Evolutionary conservation across 2,329 filamentous ascomycete species (phyloP).

Genomic region (Colletotrichum echinochloae): DNA sequence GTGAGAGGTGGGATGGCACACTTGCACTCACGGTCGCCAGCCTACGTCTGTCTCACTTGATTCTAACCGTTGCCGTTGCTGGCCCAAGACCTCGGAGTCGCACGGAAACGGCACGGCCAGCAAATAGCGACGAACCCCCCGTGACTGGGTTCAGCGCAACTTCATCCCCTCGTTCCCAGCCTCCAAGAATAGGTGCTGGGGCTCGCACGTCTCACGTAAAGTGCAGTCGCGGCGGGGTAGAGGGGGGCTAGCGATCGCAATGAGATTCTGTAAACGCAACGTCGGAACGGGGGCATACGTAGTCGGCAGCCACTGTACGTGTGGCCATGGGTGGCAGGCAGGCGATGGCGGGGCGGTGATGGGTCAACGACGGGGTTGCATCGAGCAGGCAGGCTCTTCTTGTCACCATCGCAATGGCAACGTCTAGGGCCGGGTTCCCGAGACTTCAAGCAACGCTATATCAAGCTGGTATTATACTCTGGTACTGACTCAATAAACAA

Average conservation of each 20-base stretch:
- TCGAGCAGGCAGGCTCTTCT: conserved; percentile 6
- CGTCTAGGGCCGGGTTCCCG: conserved; percentile 11
- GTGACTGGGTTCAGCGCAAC: conserved; percentile 7
- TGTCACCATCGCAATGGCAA: conserved; percentile 14
- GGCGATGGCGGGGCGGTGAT: too few species aligned
- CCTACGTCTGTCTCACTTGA: too few species aligned
- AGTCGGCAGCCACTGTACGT: not conserved
- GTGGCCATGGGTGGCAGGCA: conserved; percentile 13
- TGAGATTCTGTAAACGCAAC: conserved; percentile 1
- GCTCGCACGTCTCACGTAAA: conserved; percentile 74
- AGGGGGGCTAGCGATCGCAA: conserved; percentile 68
- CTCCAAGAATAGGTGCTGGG: conserved; percentile 35
- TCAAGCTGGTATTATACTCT: conserved; percentile 8
- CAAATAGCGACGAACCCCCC: conserved; percentile 31
- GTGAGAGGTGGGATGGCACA: conserved; percentile 14
- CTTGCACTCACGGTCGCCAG: too few species aligned
- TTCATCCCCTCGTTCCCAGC: conserved; percentile 1
- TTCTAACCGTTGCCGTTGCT: too few species aligned
- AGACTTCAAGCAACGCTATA: conserved; percentile 15
- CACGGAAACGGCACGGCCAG: conserved; percentile 23
- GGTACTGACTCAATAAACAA: conserved; percentile 36
- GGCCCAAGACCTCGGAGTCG: not conserved
- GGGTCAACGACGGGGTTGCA: not conserved
- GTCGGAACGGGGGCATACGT: conserved; percentile 1
- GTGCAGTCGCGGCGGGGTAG: too few species aligned